These are phyloP conservation scores for Sporothrix brunneoviolacea DNA, from an alignment of 2,329 filamentous ascomycete genomes.

Conservation along the genomic window DNA sequence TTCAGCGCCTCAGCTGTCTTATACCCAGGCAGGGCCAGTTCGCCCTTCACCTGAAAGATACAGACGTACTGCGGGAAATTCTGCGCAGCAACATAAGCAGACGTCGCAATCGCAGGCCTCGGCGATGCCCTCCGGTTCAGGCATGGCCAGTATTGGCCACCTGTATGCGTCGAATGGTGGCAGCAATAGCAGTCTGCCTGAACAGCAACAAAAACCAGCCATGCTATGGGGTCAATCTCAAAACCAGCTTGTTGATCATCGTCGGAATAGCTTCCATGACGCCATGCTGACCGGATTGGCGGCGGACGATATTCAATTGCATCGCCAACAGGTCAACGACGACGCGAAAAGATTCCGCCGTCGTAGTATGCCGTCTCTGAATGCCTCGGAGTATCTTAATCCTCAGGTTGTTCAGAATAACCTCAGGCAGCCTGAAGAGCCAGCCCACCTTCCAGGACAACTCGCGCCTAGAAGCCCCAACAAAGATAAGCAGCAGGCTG, in stretches of 20 bases:
- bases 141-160: constrained; percentile 49
- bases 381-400: constrained; percentile 38
- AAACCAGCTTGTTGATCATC: constrained; percentile 25
- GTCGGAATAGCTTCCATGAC: constrained; percentile 49
- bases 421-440: constrained; percentile 31
- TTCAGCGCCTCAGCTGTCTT: constrained; percentile 42
- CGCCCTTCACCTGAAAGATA: constrained; percentile 80
- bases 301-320: constrained; percentile 64
- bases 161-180: constrained; percentile 32
- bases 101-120: constrained; percentile 27
- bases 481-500: constrained; percentile 33
- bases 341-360: constrained; percentile 70
- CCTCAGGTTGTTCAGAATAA: constrained; percentile 30
- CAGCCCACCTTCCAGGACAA: constrained; percentile 24
- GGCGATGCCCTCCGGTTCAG: constrained; percentile 42
- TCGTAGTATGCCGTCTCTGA: constrained; percentile 69
- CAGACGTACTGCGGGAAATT: constrained; percentile 56
- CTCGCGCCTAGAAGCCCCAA: constrained; percentile 28
- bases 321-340: constrained; percentile 52
- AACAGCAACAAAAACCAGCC: constrained; percentile 29
- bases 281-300: constrained; percentile 37
- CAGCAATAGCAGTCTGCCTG: constrained; percentile 35
- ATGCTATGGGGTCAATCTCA: constrained; percentile 29
- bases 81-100: constrained; percentile 11
- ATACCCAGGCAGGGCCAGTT: constrained; percentile 48